Percentiles rank a stretch among this genome's conserved stretches.
Conservation (phyloP, 257 asterid species). For the Apocynum venetum region DNA sequence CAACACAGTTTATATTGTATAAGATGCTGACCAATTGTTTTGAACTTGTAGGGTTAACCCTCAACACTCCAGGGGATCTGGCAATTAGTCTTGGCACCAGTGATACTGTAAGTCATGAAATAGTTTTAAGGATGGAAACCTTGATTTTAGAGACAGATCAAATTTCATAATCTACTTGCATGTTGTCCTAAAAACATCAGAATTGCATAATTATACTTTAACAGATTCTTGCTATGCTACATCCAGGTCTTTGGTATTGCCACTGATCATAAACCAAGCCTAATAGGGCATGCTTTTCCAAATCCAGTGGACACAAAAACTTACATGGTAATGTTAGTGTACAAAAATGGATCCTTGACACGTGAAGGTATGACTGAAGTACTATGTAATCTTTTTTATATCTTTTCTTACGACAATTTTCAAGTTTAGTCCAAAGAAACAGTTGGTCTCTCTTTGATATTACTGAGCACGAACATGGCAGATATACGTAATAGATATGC, state of each 20-base stretch:
- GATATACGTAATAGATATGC: conserved; percentile 70
- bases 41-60: conserved; percentile 50
- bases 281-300: conserved; percentile 88
- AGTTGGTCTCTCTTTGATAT: background rate
- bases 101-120: conserved; percentile 55
- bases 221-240: background rate
- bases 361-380: conserved; percentile 60
- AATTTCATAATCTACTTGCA: background rate
- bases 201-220: background rate
- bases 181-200: background rate
- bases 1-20: background rate
- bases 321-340: conserved; percentile 86
- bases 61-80: conserved; percentile 69
- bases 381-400: background rate
- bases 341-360: conserved; percentile 88
- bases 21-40: conserved; percentile 7
- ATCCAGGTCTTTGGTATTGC: conserved; percentile 75
- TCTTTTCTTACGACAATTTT: background rate
- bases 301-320: conserved; percentile 73
- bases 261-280: conserved; percentile 60
- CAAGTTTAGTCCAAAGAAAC: background rate
- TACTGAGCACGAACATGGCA: conserved; percentile 7
- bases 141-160: background rate
- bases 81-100: conserved; percentile 89
- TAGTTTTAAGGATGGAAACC: background rate